Conservation (phyloP, 129 eudicot genomes). For the Helianthus tuberosus region DNA sequence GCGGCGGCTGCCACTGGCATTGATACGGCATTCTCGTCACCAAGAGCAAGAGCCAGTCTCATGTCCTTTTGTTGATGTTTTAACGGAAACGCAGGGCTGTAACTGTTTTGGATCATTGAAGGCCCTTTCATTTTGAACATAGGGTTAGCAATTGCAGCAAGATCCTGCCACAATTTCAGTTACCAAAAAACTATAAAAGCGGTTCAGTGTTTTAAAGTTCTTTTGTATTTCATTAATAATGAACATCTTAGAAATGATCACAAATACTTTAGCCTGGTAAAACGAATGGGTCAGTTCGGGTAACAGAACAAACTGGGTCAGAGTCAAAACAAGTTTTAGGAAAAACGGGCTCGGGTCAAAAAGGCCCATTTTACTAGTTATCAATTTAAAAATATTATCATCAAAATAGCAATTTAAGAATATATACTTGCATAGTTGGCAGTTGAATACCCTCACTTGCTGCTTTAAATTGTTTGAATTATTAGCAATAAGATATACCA, state of each 20-base stretch:
- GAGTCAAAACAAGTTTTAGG: too few relatives aligned
- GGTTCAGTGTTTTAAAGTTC: background rate
- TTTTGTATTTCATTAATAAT: background rate
- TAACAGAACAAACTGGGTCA: too few relatives aligned
- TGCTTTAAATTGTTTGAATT: too few relatives aligned
- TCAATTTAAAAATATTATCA: too few relatives aligned
- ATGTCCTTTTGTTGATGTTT: slow-evolving; percentile 99
- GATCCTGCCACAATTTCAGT: slow-evolving; percentile 55
- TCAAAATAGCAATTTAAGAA: background rate
- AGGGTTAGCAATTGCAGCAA: slow-evolving; percentile 92
- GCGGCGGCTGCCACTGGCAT: slow-evolving; percentile 99
- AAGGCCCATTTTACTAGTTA: too few relatives aligned
- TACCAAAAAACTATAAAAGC: background rate
- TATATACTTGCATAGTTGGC: background rate
- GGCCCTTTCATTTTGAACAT: slow-evolving; percentile 99
- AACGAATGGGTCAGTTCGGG: too few relatives aligned
- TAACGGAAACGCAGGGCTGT: slow-evolving; percentile 87
- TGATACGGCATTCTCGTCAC: slow-evolving; percentile 81
- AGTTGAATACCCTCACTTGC: too few relatives aligned
- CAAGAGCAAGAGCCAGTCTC: slow-evolving; percentile 97
- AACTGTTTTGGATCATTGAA: slow-evolving; percentile 66
- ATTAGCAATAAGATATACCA: too few relatives aligned
- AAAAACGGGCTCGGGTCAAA: too few relatives aligned
- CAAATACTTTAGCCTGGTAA: too few relatives aligned
- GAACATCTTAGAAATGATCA: background rate